These are phyloP conservation scores for Linderina pennispora DNA, from an alignment of 192 early-diverging fungal species.

Conservation along the genomic window DNA sequence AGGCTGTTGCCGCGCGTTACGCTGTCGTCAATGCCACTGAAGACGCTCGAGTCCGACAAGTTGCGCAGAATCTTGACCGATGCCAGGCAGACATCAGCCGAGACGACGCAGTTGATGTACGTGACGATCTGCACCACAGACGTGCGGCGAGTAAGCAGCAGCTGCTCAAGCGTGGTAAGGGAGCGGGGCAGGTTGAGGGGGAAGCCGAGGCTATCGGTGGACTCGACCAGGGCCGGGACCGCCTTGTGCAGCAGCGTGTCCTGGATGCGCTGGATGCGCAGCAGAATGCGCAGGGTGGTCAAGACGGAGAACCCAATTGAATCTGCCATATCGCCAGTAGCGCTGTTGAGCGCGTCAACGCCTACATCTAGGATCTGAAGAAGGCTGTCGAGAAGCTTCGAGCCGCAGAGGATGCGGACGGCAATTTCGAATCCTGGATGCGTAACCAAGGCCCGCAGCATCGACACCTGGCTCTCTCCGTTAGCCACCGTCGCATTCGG, in stretches of 20 bases:
- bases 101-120: slow-evolving; percentile 58
- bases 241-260: slow-evolving; percentile 62
- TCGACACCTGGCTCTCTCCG: slow-evolving; percentile 7
- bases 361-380: slow-evolving; percentile 62
- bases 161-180: slow-evolving; percentile 72
- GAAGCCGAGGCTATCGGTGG: slow-evolving; percentile 40
- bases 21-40: slow-evolving; percentile 49
- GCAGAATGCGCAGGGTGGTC: slow-evolving; percentile 55
- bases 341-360: slow-evolving; percentile 54
- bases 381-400: slow-evolving; percentile 60
- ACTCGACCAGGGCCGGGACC: slow-evolving; percentile 51
- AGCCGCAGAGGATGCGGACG: slow-evolving; percentile 67
- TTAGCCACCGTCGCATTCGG: slow-evolving; percentile 1
- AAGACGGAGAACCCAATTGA: slow-evolving; percentile 31
- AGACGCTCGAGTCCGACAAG: slow-evolving; percentile 66
- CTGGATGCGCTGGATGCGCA: slow-evolving; percentile 68
- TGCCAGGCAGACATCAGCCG: slow-evolving; percentile 69
- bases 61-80: slow-evolving; percentile 62
- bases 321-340: slow-evolving; percentile 11
- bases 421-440: slow-evolving; percentile 88
- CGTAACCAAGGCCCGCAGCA: slow-evolving; percentile 44
- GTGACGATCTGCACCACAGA: slow-evolving; percentile 70
- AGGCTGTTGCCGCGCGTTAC: slow-evolving; percentile 40
- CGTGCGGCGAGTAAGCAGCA: slow-evolving; percentile 62
- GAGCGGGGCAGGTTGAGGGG: slow-evolving; percentile 43